phyloP scores from a whole-genome alignment of 2,329 filamentous ascomycete species.

The Verruconis gallopava region DNA sequence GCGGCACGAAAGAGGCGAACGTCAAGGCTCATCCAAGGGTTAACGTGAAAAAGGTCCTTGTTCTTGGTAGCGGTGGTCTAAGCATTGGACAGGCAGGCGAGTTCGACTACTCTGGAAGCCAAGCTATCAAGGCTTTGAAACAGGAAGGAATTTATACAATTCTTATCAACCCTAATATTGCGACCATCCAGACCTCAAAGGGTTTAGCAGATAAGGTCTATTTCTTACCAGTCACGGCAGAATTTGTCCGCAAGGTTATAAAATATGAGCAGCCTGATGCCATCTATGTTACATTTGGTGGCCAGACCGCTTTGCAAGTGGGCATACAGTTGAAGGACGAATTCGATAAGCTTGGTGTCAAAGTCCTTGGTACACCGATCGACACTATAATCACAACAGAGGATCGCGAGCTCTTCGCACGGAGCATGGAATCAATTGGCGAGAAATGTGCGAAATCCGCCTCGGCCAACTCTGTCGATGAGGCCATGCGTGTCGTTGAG shows the following conservation, averaged over 20 bases:
- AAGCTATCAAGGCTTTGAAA: conserved; percentile 96
- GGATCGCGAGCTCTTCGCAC: conserved; percentile 91
- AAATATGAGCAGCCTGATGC: conserved; percentile 87
- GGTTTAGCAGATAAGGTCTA: conserved; percentile 97
- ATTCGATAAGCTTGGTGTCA: conserved; percentile 81
- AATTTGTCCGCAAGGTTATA: conserved; percentile 97
- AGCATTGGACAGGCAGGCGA: conserved; percentile 97
- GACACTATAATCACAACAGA: conserved; percentile 98
- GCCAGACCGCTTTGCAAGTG: conserved; percentile 90
- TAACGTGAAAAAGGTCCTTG: conserved; percentile 82
- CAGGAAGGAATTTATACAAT: conserved; percentile 97
- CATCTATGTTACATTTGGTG: conserved; percentile 96
- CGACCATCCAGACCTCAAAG: conserved; percentile 96
- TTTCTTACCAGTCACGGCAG: conserved; percentile 91
- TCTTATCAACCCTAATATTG: conserved; percentile 97
- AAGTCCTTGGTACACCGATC: conserved; percentile 91
- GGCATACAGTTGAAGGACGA: conserved; percentile 97
- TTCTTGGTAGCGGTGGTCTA: conserved; percentile 86
- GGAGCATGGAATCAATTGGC: conserved; percentile 95
- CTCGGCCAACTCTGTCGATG: conserved; percentile 75
- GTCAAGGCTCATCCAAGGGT: conserved; percentile 63
- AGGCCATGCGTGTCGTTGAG: conserved; percentile 78
- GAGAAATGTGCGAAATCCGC: conserved; percentile 98
- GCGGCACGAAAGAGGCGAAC: conserved; percentile 69
- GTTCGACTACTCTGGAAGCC: conserved; percentile 96